A percentile compares a stretch with the other conserved stretches of the same genome.
phyloP scores from a whole-genome alignment of 176 grass and related monocot genomes.

The Chloris gayana region DNA sequence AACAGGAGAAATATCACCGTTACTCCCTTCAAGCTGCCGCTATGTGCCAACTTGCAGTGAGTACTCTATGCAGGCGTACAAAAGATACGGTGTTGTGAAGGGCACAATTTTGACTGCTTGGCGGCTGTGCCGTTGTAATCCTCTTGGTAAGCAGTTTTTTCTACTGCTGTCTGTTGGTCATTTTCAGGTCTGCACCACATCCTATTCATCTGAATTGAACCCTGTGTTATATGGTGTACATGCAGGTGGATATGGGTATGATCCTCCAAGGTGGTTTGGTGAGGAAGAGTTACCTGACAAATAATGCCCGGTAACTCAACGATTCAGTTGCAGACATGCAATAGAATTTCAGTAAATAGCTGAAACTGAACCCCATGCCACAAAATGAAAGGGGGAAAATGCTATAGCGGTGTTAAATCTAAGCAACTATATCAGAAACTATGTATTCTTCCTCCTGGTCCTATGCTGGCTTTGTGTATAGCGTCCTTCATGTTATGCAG shows the following conservation, averaged over 20 bases:
- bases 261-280: slow-evolving; percentile 87
- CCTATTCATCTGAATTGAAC: not conserved
- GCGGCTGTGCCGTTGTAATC: slow-evolving; percentile 84
- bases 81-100: slow-evolving; percentile 69
- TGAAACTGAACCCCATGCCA: slow-evolving; percentile 24
- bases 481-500: not conserved
- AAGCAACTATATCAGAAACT: not conserved
- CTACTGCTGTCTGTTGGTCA: not conserved
- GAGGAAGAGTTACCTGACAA: slow-evolving; percentile 56
- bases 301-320: slow-evolving; percentile 35
- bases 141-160: slow-evolving; percentile 57
- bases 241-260: slow-evolving; percentile 79
- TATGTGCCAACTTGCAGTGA: slow-evolving; percentile 89
- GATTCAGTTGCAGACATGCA: not conserved
- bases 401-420: not conserved
- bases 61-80: slow-evolving; percentile 86
- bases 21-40: slow-evolving; percentile 74
- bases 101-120: slow-evolving; percentile 74
- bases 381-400: not conserved
- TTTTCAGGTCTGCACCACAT: slow-evolving; percentile 13
- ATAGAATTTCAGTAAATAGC: slow-evolving; percentile 9
- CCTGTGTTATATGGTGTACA: slow-evolving; percentile 14
- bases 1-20: slow-evolving; percentile 86
- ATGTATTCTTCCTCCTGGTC: not conserved
- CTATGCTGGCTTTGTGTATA: not conserved